Base-by-base conservation (phyloP, 2,329 filamentous ascomycete genomes). In the Phaeosphaeriaceae sp. region DNA sequence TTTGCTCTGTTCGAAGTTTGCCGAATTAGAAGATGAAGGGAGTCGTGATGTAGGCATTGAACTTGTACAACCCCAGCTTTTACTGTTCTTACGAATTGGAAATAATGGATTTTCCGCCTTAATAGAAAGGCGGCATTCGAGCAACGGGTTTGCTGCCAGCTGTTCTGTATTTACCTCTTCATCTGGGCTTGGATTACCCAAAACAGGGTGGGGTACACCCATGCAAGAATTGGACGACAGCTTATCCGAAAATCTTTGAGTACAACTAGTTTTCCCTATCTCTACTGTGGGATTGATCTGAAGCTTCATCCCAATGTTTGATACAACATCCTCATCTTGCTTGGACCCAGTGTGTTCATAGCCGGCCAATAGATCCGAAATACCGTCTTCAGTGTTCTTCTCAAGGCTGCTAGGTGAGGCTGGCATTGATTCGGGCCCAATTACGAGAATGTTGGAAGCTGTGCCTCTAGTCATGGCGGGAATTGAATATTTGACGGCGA, bases 161-260 rank as follows among this genome's bases (percentile, higher is more conserved):
- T 26, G 7, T 6, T 26, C 23, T 26, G 6, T 26, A 3, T 26
- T 26, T 11, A 26, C 11, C 23, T 26, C 11, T 26, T 26, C 11
- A 9, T 26, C 7, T 8, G 23, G 6, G 6, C 23, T 6, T 26
- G 23, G 23, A 11, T 26, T 3, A 11, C 4, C 6, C 3, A 26
- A 26, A 11, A 42, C 42, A 28, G 46, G 36, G n/a, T 66, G 55
- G 6, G 56, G 46, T 12, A 58, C 36, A 43, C 64, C 56, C 6
- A 62, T 65, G 30, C 64, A 69, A 21, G 68, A 67, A 43, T 70
- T 70, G 58, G 68, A 72, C 6, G 70, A 72, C 42, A 68, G 62
- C 29, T 64, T 62, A 39, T 70, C 66, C 6, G 64, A 72, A 9
- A 63, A 63, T 45, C 65, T 66, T 20, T 63, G 57, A n/a, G 50